Percentiles rank a stretch among this genome's conserved stretches.
phyloP scores from a whole-genome alignment of 208 protist species.

The Strigomonas culicis region DNA sequence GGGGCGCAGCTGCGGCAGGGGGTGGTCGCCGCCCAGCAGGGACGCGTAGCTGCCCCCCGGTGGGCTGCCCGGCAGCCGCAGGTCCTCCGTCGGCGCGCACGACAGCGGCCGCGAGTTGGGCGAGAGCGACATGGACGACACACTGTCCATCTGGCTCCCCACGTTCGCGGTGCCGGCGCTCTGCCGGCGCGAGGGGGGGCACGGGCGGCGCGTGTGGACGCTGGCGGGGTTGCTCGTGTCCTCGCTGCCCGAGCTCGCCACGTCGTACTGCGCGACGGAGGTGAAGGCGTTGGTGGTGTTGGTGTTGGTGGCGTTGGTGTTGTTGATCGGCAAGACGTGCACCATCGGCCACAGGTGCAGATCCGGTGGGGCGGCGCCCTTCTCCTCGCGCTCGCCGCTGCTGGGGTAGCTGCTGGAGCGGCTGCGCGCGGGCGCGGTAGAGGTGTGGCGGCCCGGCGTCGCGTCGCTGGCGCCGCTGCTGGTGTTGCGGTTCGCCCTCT shows the following conservation, averaged over 20 bases:
- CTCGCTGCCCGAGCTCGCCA: not conserved
- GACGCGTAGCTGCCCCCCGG: not conserved
- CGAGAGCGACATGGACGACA: conserved; percentile 21
- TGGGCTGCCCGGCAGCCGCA: not conserved
- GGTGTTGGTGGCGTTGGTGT: too few relatives aligned
- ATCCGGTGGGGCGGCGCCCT: not conserved
- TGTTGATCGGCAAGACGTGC: not conserved
- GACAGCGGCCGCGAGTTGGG: conserved; percentile 43
- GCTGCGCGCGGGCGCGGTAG: not conserved
- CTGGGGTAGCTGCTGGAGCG: not conserved
- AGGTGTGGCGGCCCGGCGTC: not conserved
- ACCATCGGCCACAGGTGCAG: not conserved
- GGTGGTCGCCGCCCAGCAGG: too few relatives aligned
- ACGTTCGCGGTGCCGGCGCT: not conserved
- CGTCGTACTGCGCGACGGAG: not conserved
- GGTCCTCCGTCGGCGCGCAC: not conserved
- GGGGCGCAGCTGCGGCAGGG: not conserved
- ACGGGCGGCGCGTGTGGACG: not conserved
- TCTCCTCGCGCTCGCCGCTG: not conserved
- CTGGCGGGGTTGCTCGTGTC: not conserved
- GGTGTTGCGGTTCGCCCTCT: not conserved
- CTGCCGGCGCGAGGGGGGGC: not conserved
- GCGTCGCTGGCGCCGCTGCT: not conserved
- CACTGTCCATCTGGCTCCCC: not conserved
- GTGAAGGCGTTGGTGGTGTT: not conserved